Evolutionary conservation across 148 eudicot species (phyloP), one percentile per base, ranked within the genome.

Genomic region (Rhododendron mucronatum): DNA sequence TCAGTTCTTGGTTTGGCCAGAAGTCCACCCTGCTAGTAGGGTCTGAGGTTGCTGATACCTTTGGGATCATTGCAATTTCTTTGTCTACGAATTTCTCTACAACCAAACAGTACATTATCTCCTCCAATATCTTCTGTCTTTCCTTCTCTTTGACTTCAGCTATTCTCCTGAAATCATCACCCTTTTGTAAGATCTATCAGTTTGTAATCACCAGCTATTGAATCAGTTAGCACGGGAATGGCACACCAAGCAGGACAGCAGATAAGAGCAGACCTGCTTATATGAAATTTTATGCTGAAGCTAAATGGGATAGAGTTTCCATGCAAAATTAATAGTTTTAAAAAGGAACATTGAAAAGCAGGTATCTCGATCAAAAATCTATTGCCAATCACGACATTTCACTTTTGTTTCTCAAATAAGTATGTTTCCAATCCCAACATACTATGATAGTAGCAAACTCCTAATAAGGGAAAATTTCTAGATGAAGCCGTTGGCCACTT

Each of bases 1-100:
- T 93, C 83, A 90, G 88, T 86, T 95, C 98, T 91, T 97, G 99
- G 89, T 94, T 93, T 23, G 98, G 98, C 99, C 99, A 97, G 86
- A 92, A 93, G 84, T 94, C 99, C 35, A 95, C 89, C 88, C 95
- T 91, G 74, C 96, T 98, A 15, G 92, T 85, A 81, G 91, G 91
- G 85, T 93, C 96, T 50, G 92, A 84, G 69, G 92, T 90, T 33
- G 89, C 88, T 23, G 90, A 48, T 48, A 97, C 63, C 89, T 89
- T 93, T 28, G 98, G 98, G 90, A 94, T 94, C 99, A 97, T 91
- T 45, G 90, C 74, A 85, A 97, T 93, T 12, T 63, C 89, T 5
- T 90, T 93, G 82, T 93, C 98, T 11, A 93, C 88, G 84, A 97
- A 97, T 86, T 91, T 93, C 21, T 92, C 95, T n/a, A 94, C 94